These are phyloP conservation scores for Ceratobasidium sp. DNA, from an alignment of 1,284 basidiomycete genomes.

Conservation along the genomic window DNA sequence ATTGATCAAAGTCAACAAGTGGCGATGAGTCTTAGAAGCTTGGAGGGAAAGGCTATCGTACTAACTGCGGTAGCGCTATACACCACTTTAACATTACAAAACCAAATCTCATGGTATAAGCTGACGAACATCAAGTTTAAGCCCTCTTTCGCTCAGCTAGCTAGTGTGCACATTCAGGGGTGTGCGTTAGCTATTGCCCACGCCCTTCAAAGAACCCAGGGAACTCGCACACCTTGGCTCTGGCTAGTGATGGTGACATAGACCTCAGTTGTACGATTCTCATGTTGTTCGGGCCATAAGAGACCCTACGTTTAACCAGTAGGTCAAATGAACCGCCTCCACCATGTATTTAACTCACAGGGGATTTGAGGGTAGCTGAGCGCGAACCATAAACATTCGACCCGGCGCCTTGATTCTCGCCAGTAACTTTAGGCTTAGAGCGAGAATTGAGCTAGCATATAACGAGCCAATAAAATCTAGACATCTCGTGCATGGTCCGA, in stretches of 20 bases:
- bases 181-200: not conserved
- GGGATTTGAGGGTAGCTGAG: not conserved
- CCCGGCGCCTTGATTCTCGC: not conserved
- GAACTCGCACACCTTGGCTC: conserved; percentile 10
- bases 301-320: not conserved
- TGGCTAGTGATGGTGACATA: conserved; percentile 8
- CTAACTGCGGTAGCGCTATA: no score
- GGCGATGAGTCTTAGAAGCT: no score
- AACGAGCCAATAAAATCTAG: not conserved
- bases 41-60: no score
- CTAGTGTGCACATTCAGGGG: not conserved
- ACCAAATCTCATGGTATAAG: no score
- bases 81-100: no score
- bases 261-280: conserved; percentile 10
- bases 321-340: not conserved
- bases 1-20: no score
- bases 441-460: conserved; percentile 33
- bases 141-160: not conserved
- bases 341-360: not conserved
- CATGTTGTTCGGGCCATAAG: not conserved
- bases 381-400: not conserved
- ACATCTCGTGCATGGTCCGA: not conserved
- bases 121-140: not conserved
- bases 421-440: not conserved
- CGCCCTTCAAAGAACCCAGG: no score